A percentile compares a stretch with the other conserved stretches of the same genome.
phyloP scores from a whole-genome alignment of 257 asterid species.

The Gentiana dahurica region DNA sequence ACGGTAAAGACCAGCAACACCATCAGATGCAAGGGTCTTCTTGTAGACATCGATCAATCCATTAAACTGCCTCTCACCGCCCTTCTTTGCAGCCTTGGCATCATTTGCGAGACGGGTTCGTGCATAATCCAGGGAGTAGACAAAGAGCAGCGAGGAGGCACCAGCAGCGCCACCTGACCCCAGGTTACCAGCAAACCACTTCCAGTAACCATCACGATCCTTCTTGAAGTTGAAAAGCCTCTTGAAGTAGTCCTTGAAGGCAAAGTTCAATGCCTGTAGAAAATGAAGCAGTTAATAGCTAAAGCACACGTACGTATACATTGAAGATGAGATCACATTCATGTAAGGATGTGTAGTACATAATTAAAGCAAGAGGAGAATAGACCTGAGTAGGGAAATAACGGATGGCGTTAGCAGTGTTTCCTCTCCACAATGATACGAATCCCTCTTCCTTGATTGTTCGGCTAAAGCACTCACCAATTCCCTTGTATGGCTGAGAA shows the following conservation, averaged over 20 bases:
- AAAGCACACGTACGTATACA: too few relatives aligned
- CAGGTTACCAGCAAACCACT: constrained; percentile 88
- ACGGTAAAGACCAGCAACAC: constrained; percentile 62
- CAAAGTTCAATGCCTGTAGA: constrained; percentile 65
- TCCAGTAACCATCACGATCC: constrained; percentile 68
- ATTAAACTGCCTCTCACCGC: constrained; percentile 69
- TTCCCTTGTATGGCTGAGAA: constrained; percentile 67
- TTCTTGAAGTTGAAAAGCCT: constrained; percentile 60
- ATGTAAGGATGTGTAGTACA: background rate
- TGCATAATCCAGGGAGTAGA: constrained; percentile 87
- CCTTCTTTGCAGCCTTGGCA: constrained; percentile 82
- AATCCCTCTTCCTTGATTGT: constrained; percentile 68
- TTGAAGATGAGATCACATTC: background rate
- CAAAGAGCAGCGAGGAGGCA: constrained; percentile 80
- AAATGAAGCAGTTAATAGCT: background rate
- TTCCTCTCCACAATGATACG: constrained; percentile 71
- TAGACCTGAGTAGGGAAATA: constrained; percentile 79
- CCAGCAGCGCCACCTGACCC: constrained; percentile 97
- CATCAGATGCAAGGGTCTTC: constrained; percentile 59
- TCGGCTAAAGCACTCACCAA: constrained; percentile 54
- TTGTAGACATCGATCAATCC: constrained; percentile 64
- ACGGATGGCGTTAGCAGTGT: constrained; percentile 60
- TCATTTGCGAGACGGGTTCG: constrained; percentile 94
- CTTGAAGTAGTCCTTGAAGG: constrained; percentile 72
- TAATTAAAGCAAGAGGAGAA: background rate